These are phyloP conservation scores for Globisporangium spinosum DNA, from an alignment of 352 stramenopile species.

Conservation along the genomic window DNA sequence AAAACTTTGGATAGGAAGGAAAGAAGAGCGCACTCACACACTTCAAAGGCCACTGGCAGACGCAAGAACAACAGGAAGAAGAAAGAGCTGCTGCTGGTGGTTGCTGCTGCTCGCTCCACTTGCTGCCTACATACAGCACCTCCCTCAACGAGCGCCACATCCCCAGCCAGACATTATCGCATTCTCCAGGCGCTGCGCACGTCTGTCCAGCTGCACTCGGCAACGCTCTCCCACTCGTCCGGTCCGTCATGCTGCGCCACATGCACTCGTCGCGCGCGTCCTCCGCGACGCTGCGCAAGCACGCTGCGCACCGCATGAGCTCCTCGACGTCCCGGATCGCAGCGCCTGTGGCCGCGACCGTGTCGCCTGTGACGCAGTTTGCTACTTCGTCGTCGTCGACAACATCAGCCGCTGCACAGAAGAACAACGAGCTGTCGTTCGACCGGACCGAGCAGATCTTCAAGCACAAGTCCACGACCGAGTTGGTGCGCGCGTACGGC, in stretches of 20 bases:
- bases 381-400: constrained; percentile 35
- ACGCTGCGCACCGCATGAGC: constrained; percentile 9
- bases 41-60: background rate
- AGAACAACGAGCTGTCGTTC: constrained; percentile 44
- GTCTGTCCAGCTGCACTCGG: background rate
- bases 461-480: constrained; percentile 69
- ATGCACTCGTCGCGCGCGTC: constrained; percentile 2
- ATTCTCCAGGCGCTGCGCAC: constrained; percentile 4
- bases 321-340: constrained; percentile 18
- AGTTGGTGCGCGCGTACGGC: constrained; percentile 85
- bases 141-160: background rate
- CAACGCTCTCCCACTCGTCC: background rate
- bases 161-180: constrained; percentile 1
- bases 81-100: background rate
- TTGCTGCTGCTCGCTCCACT: background rate
- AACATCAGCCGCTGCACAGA: constrained; percentile 17
- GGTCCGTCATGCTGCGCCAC: constrained; percentile 15
- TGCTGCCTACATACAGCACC: background rate
- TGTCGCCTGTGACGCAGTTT: constrained; percentile 16
- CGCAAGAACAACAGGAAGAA: background rate
- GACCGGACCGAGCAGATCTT: constrained; percentile 82
- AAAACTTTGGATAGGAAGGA: constrained; percentile 12
- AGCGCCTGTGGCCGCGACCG: constrained; percentile 11
- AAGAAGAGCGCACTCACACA: constrained; percentile 7
- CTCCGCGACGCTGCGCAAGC: constrained; percentile 2